Conservation (phyloP, 2,329 filamentous ascomycete genomes). For the Alternaria ethzedia region DNA sequence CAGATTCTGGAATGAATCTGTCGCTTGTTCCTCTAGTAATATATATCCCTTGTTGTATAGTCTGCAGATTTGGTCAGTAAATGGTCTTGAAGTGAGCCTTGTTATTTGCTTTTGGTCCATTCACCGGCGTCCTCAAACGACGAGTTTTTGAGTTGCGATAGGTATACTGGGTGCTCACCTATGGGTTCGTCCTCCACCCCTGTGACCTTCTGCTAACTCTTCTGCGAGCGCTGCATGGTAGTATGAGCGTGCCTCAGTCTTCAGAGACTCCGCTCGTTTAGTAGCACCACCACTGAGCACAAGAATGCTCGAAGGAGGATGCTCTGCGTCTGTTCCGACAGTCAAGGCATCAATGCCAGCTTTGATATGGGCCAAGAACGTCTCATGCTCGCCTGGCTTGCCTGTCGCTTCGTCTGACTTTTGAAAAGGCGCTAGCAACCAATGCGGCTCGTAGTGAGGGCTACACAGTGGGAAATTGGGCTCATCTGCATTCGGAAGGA, state of each 20-base stretch:
- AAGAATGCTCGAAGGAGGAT: conserved; percentile 54
- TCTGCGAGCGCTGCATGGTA: conserved; percentile 41
- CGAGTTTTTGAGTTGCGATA: too few relatives aligned
- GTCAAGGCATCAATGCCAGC: conserved; percentile 65
- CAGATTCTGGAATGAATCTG: conserved; percentile 87
- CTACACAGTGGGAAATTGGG: conserved; percentile 36
- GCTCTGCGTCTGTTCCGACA: conserved; percentile 51
- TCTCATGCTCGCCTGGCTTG: conserved; percentile 72
- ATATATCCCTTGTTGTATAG: conserved; percentile 54
- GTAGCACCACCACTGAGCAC: conserved; percentile 73
- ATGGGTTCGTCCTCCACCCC: conserved; percentile 30
- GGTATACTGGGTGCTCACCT: not conserved
- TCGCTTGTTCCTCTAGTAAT: conserved; percentile 71
- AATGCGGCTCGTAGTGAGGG: conserved; percentile 50
- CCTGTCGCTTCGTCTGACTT: conserved; percentile 42
- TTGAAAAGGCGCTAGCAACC: conserved; percentile 79
- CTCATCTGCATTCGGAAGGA: conserved; percentile 49
- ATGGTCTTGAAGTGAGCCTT: not conserved
- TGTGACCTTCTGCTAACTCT: conserved; percentile 29
- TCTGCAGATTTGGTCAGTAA: not conserved
- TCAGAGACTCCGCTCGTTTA: conserved; percentile 29
- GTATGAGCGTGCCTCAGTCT: conserved; percentile 48
- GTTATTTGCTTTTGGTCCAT: not conserved
- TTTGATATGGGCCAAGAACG: conserved; percentile 77
- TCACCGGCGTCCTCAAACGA: not conserved